Conservation (phyloP, 352 stramenopile species). For the Pythium insidiosum region DNA sequence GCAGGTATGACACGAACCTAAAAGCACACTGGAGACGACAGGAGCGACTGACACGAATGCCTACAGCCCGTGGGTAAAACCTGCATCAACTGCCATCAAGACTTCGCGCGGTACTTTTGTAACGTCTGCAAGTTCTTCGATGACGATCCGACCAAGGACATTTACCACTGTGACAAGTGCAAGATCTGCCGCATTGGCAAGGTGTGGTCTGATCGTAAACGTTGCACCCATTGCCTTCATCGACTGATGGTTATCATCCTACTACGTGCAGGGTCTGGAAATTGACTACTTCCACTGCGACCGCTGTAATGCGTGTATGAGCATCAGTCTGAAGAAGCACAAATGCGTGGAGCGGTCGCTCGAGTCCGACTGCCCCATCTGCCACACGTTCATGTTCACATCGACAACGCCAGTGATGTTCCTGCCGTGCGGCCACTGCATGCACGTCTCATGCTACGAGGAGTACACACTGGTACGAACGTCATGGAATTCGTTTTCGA, state of each 20-base stretch:
- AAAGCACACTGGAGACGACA: too few species aligned
- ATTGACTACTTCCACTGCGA: conserved; percentile 99
- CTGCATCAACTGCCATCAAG: conserved; percentile 65
- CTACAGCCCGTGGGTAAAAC: conserved; percentile 50
- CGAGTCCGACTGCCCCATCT: conserved; percentile 94
- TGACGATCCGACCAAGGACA: conserved; percentile 87
- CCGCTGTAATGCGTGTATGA: conserved; percentile 97
- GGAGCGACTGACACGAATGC: too few species aligned
- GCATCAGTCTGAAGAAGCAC: conserved; percentile 84
- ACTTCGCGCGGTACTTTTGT: conserved; percentile 93
- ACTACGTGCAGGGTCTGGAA: conserved; percentile 62
- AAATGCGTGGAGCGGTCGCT: conserved; percentile 93
- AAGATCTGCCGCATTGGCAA: conserved; percentile 95
- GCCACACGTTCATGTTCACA: conserved; percentile 93
- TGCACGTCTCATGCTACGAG: conserved; percentile 95
- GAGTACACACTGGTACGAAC: conserved; percentile 85
- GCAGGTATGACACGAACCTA: conserved; percentile 43
- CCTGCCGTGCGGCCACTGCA: conserved; percentile 93
- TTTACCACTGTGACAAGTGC: conserved; percentile 98
- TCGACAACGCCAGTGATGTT: conserved; percentile 93
- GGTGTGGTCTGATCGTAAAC: conserved; percentile 11
- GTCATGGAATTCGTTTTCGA: too few species aligned
- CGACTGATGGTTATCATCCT: background rate
- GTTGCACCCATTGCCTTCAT: background rate
- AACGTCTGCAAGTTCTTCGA: conserved; percentile 95